phyloP scores from a whole-genome alignment of 1,284 basidiomycete genomes.

The Neonothopanus nambi region DNA sequence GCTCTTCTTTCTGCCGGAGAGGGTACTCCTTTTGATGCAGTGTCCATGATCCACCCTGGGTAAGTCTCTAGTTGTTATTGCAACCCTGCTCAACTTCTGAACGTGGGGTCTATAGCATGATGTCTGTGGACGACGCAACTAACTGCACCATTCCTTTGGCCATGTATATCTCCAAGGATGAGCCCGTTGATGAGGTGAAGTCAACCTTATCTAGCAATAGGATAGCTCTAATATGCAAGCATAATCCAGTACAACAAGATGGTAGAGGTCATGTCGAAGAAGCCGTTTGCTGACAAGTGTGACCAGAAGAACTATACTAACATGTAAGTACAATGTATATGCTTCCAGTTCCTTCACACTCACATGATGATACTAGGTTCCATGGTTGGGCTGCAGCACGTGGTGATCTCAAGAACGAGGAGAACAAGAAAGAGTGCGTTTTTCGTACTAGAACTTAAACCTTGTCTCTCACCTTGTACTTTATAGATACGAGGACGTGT shows the following conservation, averaged over 20 bases:
- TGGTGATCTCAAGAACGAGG: conserved; percentile 59
- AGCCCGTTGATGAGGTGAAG: conserved; percentile 54
- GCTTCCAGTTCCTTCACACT: background rate
- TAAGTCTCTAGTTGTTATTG: conserved; percentile 27
- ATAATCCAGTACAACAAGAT: conserved; percentile 53
- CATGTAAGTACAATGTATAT: conserved; percentile 39
- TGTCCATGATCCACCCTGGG: conserved; percentile 59
- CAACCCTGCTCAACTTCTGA: background rate
- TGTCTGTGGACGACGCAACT: conserved; percentile 52
- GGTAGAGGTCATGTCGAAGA: conserved; percentile 47
- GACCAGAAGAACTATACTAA: conserved; percentile 55
- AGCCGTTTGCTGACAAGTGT: conserved; percentile 54
- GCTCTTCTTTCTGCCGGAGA: conserved; percentile 37
- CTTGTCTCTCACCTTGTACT: conserved; percentile 11
- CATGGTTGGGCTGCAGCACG: conserved; percentile 77
- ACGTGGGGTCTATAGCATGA: conserved; percentile 41
- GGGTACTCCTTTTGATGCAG: conserved; percentile 46
- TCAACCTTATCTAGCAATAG: conserved; percentile 50
- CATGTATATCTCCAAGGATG: conserved; percentile 63
- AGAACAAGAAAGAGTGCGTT: conserved; percentile 64
- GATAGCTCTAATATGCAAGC: conserved; percentile 46
- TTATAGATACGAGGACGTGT: conserved; percentile 59
- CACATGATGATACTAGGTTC: conserved; percentile 43
- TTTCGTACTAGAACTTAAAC: background rate
- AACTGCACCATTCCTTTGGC: conserved; percentile 56